phyloP scores from a whole-genome alignment of 352 stramenopile genomes.

The Globisporangium radiosum region DNA sequence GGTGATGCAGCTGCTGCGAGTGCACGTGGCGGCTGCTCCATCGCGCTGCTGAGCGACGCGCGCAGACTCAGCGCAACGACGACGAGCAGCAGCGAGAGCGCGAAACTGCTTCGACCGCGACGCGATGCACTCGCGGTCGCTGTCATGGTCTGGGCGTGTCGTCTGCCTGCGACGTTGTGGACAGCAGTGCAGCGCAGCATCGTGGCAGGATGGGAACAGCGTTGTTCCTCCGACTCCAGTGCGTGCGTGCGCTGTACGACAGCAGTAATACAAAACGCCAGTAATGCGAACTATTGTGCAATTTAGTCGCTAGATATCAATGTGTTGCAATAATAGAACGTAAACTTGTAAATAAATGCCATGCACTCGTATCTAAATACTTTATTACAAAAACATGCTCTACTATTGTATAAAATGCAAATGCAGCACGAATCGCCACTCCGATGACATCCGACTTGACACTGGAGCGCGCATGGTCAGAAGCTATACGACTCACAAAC shows the following conservation, averaged over 20 bases:
- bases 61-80: background rate
- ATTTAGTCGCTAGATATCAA: too few relatives aligned
- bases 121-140: background rate
- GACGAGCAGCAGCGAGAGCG: background rate
- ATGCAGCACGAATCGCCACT: too few relatives aligned
- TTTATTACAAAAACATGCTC: too few relatives aligned
- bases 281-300: background rate
- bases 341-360: too few relatives aligned
- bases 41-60: background rate
- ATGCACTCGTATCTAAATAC: too few relatives aligned
- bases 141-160: background rate
- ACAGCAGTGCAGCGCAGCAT: background rate
- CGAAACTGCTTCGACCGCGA: background rate
- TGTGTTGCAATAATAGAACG: too few relatives aligned
- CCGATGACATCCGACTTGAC: too few relatives aligned
- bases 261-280: background rate
- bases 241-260: background rate
- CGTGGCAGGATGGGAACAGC: background rate
- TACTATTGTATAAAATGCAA: too few relatives aligned
- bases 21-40: constrained; percentile 8
- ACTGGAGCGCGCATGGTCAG: too few relatives aligned
- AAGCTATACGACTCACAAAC: too few relatives aligned
- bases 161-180: background rate
- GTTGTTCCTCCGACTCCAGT: too few relatives aligned
- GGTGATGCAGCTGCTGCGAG: background rate